A percentile compares a stretch with the other conserved stretches of the same genome.
These are phyloP conservation scores for Candida cerambycidarum DNA, from an alignment of 805 yeast species.

Conservation along the genomic window DNA sequence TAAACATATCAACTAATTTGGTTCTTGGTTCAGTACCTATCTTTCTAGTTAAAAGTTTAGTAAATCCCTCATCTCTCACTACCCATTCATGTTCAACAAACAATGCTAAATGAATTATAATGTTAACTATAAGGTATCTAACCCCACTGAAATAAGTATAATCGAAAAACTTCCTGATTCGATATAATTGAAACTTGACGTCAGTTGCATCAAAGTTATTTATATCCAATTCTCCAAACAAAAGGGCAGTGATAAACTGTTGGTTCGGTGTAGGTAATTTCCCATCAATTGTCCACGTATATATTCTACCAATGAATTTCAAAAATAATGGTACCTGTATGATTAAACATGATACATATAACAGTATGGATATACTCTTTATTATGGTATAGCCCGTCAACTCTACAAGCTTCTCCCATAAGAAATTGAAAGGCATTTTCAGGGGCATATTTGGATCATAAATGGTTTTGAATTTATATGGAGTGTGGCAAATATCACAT, in stretches of 20 bases:
- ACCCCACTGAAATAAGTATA: slow-evolving; percentile 40
- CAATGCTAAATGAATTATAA: slow-evolving; percentile 44
- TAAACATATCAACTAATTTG: slow-evolving; percentile 38
- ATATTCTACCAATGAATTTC: slow-evolving; percentile 52
- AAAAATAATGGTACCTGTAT: slow-evolving; percentile 60
- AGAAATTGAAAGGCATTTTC: slow-evolving; percentile 53
- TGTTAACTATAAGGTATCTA: slow-evolving; percentile 39
- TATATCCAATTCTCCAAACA: slow-evolving; percentile 36
- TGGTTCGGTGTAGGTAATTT: slow-evolving; percentile 38
- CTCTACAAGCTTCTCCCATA: slow-evolving; percentile 40
- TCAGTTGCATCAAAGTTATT: slow-evolving; percentile 8
- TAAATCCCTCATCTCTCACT: slow-evolving; percentile 66
- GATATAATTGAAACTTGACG: slow-evolving; percentile 14
- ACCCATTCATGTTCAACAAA: slow-evolving; percentile 71
- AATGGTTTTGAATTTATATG: slow-evolving; percentile 65
- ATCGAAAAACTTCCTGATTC: slow-evolving; percentile 24
- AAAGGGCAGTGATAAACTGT: slow-evolving; percentile 29
- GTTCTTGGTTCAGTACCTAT: slow-evolving; percentile 58
- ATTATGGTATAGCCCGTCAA: slow-evolving; percentile 15
- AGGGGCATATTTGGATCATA: slow-evolving; percentile 67
- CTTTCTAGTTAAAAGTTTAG: slow-evolving; percentile 53
- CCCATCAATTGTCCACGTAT: slow-evolving; percentile 58
- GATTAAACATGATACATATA: slow-evolving; percentile 43
- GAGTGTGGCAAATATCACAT: slow-evolving; percentile 87
- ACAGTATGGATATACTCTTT: slow-evolving; percentile 23